Evolutionary conservation across 768 basidiomycete genomes (phyloP), one percentile per base, ranked within the genome.

Genomic region (Trametes cubensis): DNA sequence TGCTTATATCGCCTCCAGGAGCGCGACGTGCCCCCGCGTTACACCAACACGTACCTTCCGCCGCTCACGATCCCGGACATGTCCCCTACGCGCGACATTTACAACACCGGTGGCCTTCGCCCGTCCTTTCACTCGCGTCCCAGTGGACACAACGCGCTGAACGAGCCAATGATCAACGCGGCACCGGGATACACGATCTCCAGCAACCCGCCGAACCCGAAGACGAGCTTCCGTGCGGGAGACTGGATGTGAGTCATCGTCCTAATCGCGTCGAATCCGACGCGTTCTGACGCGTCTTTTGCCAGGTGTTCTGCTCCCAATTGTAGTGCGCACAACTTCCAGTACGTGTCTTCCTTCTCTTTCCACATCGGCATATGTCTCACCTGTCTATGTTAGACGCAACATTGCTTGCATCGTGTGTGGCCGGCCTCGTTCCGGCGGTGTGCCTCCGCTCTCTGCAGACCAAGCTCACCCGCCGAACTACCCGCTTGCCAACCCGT

Each of bases 241-340:
- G 75, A 76, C 47, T 76, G 75, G 75, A 67, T 73, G 74, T 76
- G 53, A 53, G 74, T 69, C 21, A 6, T 34, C 34, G 20, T 41
- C 40, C 14, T 7, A 7, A 44, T 49, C 4, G 4, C 52, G n/a
- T 48, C 39, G 6, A 8, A 26, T n/a, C 38, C 38, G 15, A 14
- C 39, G 8, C 26, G 6, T 51, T 38, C 68, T 73, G 48, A 72
- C 63, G 52, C 20, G 8, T 18, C 47, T 30, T 51, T 42, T 48
- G 20, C 28, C 65, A 90, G 90, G 78, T 92, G 90, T 71, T 77
- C 76, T 58, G 82, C 83, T 58, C 78, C 83, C 66, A 84, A 81
- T 49, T 93, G 91, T 72, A 87, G 84, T 68, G 90, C 89, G 15
- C 89, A 92, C 73, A 93, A 93, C 77, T 93, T 92, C 79, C 88